These are phyloP conservation scores for Ricinus communis DNA, from an alignment of 345 rosid genomes.

Conservation along the genomic window DNA sequence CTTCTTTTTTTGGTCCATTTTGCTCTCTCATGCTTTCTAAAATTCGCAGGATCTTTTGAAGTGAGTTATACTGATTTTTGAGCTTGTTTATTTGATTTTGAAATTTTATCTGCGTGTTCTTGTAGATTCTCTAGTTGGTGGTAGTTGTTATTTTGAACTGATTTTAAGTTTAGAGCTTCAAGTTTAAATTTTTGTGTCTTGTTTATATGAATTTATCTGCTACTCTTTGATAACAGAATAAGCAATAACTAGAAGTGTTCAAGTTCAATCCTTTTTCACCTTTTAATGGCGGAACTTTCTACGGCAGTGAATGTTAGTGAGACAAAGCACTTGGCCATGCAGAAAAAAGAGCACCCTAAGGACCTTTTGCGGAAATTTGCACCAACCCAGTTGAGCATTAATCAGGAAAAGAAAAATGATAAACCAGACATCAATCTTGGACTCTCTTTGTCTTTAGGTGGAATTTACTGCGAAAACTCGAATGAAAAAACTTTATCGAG, in stretches of 20 bases:
- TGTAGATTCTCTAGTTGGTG: background rate
- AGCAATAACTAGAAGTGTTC: background rate
- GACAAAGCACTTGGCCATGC: background rate
- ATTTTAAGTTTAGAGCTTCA: background rate
- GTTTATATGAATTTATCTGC: background rate
- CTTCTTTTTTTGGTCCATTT: too few species aligned
- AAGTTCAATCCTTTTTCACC: background rate
- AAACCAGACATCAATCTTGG: constrained; percentile 26
- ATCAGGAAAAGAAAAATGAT: background rate
- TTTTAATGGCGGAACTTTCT: constrained; percentile 9
- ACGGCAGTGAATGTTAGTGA: background rate
- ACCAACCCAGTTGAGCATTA: background rate
- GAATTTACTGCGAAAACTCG: constrained; percentile 12
- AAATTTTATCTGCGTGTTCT: too few species aligned
- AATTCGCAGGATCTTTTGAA: too few species aligned
- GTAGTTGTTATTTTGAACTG: background rate
- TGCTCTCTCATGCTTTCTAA: too few species aligned
- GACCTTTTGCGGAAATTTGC: constrained; percentile 7
- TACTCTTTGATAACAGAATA: background rate
- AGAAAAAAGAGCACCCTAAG: background rate
- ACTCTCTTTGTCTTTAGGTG: constrained; percentile 27
- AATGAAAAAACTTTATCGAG: background rate
- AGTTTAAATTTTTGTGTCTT: background rate
- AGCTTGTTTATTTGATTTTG: background rate
- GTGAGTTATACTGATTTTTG: background rate